Base-by-base conservation (phyloP, 495 filamentous ascomycete species). In the Podospora sp. region DNA sequence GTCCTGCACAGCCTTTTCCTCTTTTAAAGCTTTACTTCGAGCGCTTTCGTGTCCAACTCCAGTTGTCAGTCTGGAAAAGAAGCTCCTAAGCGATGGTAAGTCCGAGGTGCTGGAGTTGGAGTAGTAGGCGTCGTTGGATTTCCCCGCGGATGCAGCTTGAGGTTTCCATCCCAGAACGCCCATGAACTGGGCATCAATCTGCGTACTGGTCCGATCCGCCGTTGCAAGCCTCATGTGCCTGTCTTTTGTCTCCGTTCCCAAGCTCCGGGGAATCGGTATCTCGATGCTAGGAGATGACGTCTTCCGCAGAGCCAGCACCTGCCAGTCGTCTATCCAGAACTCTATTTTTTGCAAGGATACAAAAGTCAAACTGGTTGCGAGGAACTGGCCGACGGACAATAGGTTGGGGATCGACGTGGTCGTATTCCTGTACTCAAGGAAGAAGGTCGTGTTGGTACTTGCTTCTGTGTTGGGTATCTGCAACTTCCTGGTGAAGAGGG, bases 331-430 rank as follows among this genome's bases (percentile, higher is more conserved):
- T 51, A 99, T 83, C 86, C 88, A 92, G 46, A 99, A 83, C 68
- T 98, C 95, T 60, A 99, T 93, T 29, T 85, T 84, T 74, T 96
- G 83, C 49, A 99, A 81, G 0, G 90, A 89, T 51, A 99, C 94
- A 78, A 99, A 99, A 9, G 96, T 99, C 78, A 99, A 82, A 78
- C 94, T 97, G 49, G 93, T 97, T 1, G 92, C 89, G 60, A 99
- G 81, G 71, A 99, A 99, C 77, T 97, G 92, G 71, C 90, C 90
- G 46, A 99, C 83, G 0, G 90, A 91, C 33, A 96, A 82, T 33
- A 99, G 79, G 51, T 90, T 90, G 9, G 96, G 96, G 51, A 98
- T 77, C 0, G 93, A 89, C 1, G 95, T 92, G 7, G 89, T 91
- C 27, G 87, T 86, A 70, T 94, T 97, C 75, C 96, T 87, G 75